phyloP scores from a whole-genome alignment of 2,329 filamentous ascomycete species.

The Cytospora piceae region DNA sequence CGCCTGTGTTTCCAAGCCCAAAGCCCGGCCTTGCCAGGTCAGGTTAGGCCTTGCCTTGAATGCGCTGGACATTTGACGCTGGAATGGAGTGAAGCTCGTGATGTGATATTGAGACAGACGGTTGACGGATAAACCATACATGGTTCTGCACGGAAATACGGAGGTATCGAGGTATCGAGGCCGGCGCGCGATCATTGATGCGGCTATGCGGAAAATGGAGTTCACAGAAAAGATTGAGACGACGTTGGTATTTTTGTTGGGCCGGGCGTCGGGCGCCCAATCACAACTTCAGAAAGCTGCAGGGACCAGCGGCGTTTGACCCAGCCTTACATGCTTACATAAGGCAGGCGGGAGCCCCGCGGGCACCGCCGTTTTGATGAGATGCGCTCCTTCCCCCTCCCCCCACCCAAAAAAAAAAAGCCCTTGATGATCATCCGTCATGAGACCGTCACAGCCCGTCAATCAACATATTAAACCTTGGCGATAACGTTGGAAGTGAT shows the following conservation, averaged over 20 bases:
- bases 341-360: not conserved
- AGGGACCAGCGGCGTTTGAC: not conserved
- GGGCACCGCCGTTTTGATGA: not conserved
- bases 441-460: not conserved
- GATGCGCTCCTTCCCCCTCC: not conserved
- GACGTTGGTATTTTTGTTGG: not conserved
- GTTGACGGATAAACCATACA: too few species aligned
- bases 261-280: not conserved
- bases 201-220: not conserved
- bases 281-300: not conserved
- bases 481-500: not conserved
- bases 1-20: not conserved
- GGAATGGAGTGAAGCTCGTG: not conserved
- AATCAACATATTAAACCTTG: too few species aligned
- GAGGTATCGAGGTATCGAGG: not conserved
- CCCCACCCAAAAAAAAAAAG: not conserved
- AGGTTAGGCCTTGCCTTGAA: not conserved
- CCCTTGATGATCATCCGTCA: not conserved
- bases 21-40: not conserved
- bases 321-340: constrained; percentile 1
- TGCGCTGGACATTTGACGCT: not conserved
- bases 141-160: not conserved
- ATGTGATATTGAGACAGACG: not conserved
- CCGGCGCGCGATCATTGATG: not conserved
- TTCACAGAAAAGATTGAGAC: not conserved